Percentiles rank a stretch among this genome's conserved stretches.
Conservation (phyloP, 441 rosid species). For the Corymbia calophylla region DNA sequence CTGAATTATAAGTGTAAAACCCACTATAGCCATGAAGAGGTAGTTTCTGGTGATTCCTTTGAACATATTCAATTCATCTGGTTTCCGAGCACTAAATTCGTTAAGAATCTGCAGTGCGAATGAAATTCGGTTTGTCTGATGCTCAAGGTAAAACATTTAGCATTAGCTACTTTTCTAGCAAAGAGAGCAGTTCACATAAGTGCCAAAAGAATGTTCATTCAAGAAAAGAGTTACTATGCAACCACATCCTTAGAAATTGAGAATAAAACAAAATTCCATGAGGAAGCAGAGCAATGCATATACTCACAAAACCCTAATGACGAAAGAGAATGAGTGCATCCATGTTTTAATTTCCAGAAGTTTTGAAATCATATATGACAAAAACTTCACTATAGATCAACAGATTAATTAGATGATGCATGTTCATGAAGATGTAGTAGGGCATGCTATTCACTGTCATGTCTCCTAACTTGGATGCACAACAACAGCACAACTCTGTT, state of each 20-base stretch:
- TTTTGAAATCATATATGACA: background rate
- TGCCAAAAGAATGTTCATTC: background rate
- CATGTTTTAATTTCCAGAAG: background rate
- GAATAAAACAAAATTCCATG: background rate
- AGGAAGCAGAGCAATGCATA: background rate
- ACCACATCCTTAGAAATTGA: background rate
- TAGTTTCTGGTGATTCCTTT: conserved; percentile 61
- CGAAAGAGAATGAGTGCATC: background rate
- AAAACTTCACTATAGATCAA: background rate
- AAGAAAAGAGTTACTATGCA: background rate
- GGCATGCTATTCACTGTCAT: background rate
- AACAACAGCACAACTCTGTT: background rate
- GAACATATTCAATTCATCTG: conserved; percentile 79
- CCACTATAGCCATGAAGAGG: conserved; percentile 68
- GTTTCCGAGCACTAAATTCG: conserved; percentile 92
- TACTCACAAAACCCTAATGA: background rate
- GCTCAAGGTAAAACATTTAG: background rate
- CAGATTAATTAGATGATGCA: background rate
- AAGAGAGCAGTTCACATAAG: background rate
- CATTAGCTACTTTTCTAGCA: background rate
- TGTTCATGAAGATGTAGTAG: background rate
- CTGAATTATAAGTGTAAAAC: conserved; percentile 73
- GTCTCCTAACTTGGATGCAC: background rate
- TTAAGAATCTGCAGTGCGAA: conserved; percentile 61
- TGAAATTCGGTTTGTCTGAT: background rate